Evolutionary conservation across 495 filamentous ascomycete genomes (phyloP).

Genomic region (Margaritispora aquatica): DNA sequence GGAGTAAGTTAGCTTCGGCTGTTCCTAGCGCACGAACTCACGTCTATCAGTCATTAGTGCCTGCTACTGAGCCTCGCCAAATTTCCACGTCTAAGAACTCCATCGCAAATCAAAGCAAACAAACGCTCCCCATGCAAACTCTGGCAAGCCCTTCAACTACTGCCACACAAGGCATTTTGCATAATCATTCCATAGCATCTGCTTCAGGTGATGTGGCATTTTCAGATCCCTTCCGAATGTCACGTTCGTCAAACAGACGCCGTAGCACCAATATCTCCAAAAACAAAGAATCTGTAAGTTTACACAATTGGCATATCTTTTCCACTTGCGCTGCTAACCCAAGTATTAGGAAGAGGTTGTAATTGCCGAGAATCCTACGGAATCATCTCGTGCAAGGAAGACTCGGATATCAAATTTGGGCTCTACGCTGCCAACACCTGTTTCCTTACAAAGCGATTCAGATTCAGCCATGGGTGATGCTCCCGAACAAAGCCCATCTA

Average conservation of each 20-base stretch:
- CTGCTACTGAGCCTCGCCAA: background rate
- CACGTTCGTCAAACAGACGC: background rate
- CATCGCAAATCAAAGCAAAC: too few relatives aligned
- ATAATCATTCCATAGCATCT: background rate
- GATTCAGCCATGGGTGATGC: too few relatives aligned
- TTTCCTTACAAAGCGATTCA: too few relatives aligned
- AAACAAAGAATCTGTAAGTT: background rate
- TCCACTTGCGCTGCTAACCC: too few relatives aligned
- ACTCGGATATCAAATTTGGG: too few relatives aligned
- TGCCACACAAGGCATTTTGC: background rate
- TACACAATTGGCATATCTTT: too few relatives aligned
- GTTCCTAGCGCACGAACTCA: background rate
- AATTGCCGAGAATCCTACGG: too few relatives aligned
- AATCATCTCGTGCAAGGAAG: too few relatives aligned
- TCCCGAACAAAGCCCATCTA: too few relatives aligned
- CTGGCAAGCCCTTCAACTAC: background rate
- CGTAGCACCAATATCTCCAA: background rate
- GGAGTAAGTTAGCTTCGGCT: background rate
- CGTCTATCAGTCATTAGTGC: background rate
- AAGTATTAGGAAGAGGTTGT: too few relatives aligned
- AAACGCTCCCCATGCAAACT: too few relatives aligned
- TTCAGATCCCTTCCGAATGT: background rate
- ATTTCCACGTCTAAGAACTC: background rate
- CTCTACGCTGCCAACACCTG: too few relatives aligned
- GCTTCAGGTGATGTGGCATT: background rate